Base-by-base conservation (phyloP, 768 basidiomycete genomes). In the Hericium rajendrae region DNA sequence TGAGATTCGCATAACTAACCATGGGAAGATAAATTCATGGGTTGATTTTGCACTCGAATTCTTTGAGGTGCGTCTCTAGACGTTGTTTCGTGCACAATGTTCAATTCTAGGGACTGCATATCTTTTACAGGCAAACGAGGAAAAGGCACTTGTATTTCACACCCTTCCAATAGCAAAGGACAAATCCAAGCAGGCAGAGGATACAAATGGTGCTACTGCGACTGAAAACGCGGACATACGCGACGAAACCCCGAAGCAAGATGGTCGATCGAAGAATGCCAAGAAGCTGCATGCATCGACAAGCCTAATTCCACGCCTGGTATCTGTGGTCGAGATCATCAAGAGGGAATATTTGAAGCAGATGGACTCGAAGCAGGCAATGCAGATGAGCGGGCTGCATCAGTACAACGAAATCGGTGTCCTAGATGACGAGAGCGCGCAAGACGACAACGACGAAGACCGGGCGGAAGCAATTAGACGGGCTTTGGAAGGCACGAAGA, bases 321-420 rank as follows among this genome's bases (percentile, higher is more conserved):
- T 94, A 39, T 82, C 85, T 0, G 86, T 91, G 3, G 84, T 83
- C 0, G 91, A 94, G 69, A 88, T 93, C 56, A 80, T 91, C 64
- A 93, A 93, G 65, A 80, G 91, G 26, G 87, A 91, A 66, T 91
- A 83, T 65, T 59, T 88, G 55, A 82, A 82, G 56, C 67, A 66
- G 15, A 71, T 85, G 6, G 76, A 72, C 73, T 48, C 66, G 73
- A 61, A 43, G 48, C 38, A 26, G 12, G 18, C 52, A 4, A 64
- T 65, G 5, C 51, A 54, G 2, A 55, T 71, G 26, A 67, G 69
- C 3, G 88, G 88, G 3, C 69, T 91, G 38, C 79, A 88, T 65
- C 89, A 91, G 66, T 91, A 90, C 71, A 91, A 90, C 60, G 78
- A 86, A 55, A 70, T 90, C 11, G 80, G 82, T 0, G 78, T 65